Percentiles rank a stretch among this genome's conserved stretches.
These are phyloP conservation scores for Saccharomyces pastorianus DNA, from an alignment of 1,139 yeast genomes.

Conservation along the genomic window DNA sequence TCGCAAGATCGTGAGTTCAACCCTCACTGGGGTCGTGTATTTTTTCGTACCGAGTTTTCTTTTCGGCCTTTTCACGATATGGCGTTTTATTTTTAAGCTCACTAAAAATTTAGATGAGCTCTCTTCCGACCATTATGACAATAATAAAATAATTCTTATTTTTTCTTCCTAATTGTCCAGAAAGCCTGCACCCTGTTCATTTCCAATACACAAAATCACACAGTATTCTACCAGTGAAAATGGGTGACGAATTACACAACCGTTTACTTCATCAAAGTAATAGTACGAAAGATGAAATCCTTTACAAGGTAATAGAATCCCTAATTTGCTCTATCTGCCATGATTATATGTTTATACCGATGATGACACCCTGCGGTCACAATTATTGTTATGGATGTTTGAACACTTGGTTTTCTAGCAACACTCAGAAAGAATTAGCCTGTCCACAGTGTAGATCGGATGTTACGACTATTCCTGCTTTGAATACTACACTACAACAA, in stretches of 20 bases:
- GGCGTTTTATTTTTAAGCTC: not conserved
- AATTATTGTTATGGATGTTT: constrained; percentile 27
- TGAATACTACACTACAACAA: constrained; percentile 24
- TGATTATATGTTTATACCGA: constrained; percentile 29
- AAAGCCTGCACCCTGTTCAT: too few species aligned
- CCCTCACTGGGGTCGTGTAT: constrained; percentile 25
- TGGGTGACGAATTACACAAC: constrained; percentile 8
- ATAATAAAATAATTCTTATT: too few species aligned
- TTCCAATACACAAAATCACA: too few species aligned
- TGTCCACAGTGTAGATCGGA: constrained; percentile 30
- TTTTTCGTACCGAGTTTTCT: constrained; percentile 4
- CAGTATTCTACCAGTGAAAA: not conserved
- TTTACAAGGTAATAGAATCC: constrained; percentile 19
- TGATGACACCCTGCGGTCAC: constrained; percentile 29
- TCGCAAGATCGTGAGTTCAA: constrained; percentile 29
- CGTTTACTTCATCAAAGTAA: constrained; percentile 7
- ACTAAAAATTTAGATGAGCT: not conserved
- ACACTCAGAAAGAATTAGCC: constrained; percentile 19
- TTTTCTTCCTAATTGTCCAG: too few species aligned
- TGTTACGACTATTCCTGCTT: constrained; percentile 20
- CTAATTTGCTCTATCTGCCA: constrained; percentile 29
- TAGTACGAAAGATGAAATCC: constrained; percentile 13
- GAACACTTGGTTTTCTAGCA: constrained; percentile 24
- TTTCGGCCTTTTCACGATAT: not conserved
- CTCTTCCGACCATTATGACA: not conserved